phyloP scores from a whole-genome alignment of 2,329 filamentous ascomycete species.

The Phaeomoniella chlamydospora region DNA sequence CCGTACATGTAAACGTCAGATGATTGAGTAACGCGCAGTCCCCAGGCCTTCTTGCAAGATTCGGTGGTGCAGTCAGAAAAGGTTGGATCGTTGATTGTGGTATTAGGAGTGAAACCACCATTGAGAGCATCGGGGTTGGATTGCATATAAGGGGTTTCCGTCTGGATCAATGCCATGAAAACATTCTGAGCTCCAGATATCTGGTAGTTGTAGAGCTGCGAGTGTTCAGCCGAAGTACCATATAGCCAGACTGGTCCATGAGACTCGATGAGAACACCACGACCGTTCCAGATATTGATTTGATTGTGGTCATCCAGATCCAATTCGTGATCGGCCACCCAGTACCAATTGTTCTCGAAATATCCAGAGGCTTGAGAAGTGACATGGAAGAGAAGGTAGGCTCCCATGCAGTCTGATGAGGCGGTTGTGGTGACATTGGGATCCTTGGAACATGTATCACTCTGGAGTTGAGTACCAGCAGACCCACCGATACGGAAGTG shows the following conservation, averaged over 20 bases:
- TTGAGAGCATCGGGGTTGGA: conserved; percentile 68
- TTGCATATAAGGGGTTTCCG: conserved; percentile 69
- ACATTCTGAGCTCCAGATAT: conserved; percentile 62
- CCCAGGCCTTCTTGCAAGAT: conserved; percentile 60
- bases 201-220: conserved; percentile 65
- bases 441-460: conserved; percentile 48
- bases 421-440: conserved; percentile 34
- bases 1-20: conserved; percentile 56
- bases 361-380: conserved; percentile 50
- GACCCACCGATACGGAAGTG: conserved; percentile 86
- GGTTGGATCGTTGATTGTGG: conserved; percentile 50
- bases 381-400: conserved; percentile 50
- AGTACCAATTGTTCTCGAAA: conserved; percentile 81
- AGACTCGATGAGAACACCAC: conserved; percentile 68
- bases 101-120: conserved; percentile 46
- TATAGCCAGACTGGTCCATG: conserved; percentile 63
- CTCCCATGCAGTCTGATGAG: conserved; percentile 55
- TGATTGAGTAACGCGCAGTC: conserved; percentile 55
- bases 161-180: conserved; percentile 73
- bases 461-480: conserved; percentile 70
- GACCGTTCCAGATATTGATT: conserved; percentile 70
- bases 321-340: conserved; percentile 83
- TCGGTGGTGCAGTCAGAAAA: conserved; percentile 47
- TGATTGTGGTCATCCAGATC: conserved; percentile 55
- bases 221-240: conserved; percentile 53